Evolutionary conservation across 495 filamentous ascomycete genomes (phyloP), one percentile per base, ranked within the genome.

Genomic region (Podospora fimiseda): DNA sequence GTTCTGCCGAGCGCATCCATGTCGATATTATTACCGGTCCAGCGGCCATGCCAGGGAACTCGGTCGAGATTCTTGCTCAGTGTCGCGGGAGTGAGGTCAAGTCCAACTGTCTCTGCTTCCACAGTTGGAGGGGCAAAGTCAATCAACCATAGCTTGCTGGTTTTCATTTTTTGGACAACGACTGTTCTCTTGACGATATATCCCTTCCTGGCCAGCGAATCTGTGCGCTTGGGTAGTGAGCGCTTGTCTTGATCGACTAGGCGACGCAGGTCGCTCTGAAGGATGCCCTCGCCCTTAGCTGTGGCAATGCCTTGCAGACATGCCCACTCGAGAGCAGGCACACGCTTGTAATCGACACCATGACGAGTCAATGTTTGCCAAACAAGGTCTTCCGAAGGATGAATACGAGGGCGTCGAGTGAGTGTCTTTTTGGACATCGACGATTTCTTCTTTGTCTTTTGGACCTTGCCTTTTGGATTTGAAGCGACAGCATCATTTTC

Each of bases 331-430:
- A 81, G 74, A 0, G 71, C 61, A 0, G 84, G 76, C 14, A 94
- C 68, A 50, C 80, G 82, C 60, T 80, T 81, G 14, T 80, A 75
- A 65, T 96, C 89, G 19, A 82, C 76, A 14, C 80, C 81, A 69
- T 96, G 91, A 4, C 89, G 90, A 36, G 92, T 79, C 43, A 96
- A 64, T 2, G 87, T 85, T 47, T 81, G 71, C 91, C 91, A 96
- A 24, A 87, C 63, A 0, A 67, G 62, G 19, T 74, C 72, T 44
- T 77, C 67, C 16, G 73, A 70, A 9, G 72, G 70, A 48, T 55
- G 64, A 42, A 66, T 62, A 6, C 67, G 55, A 6, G 66, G 68
- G 1, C 66, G 59, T 6, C 36, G 42, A n/a, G 61, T 58, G 30
- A 68, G 67, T 2, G 33, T 23, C 50, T 60, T 64, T 23, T 63